A percentile compares a stretch with the other conserved stretches of the same genome.
These are phyloP conservation scores for Aspergillus nidulans DNA, from an alignment of 495 filamentous ascomycete species.

Conservation along the genomic window DNA sequence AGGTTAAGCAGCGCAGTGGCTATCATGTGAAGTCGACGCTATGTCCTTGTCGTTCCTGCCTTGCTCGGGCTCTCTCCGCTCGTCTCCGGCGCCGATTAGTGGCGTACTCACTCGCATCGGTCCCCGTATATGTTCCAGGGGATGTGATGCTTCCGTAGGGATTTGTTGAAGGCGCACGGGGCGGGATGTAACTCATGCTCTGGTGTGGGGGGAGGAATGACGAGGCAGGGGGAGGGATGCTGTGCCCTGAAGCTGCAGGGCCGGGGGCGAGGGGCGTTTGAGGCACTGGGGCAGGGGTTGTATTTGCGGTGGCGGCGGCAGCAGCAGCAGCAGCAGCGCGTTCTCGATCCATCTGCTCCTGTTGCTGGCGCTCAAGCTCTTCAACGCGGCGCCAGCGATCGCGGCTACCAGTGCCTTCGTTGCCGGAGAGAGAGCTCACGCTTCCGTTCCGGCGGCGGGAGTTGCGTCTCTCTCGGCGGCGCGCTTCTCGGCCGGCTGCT, in stretches of 20 bases:
- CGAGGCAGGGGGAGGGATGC: slow-evolving; percentile 27
- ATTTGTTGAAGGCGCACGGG: slow-evolving; percentile 33
- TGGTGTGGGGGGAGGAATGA: slow-evolving; percentile 31
- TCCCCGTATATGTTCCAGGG: slow-evolving; percentile 45
- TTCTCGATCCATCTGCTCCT: slow-evolving; percentile 45
- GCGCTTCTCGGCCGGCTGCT: slow-evolving; percentile 54
- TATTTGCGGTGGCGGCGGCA: slow-evolving; percentile 13
- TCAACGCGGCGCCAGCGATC: slow-evolving; percentile 52
- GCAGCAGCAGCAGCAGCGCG: slow-evolving; percentile 32
- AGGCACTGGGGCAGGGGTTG: background rate
- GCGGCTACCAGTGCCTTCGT: slow-evolving; percentile 36
- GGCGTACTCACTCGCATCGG: slow-evolving; percentile 50
- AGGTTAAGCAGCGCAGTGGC: background rate
- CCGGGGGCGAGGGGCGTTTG: slow-evolving; percentile 1
- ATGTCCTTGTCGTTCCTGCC: slow-evolving; percentile 40
- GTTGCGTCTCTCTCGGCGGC: slow-evolving; percentile 41
- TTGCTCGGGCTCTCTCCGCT: slow-evolving; percentile 47
- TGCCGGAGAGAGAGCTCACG: slow-evolving; percentile 42
- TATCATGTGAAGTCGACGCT: slow-evolving; percentile 45
- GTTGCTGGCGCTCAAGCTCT: slow-evolving; percentile 46
- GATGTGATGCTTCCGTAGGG: slow-evolving; percentile 46
- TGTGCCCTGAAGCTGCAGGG: slow-evolving; percentile 23
- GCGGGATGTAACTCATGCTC: slow-evolving; percentile 29
- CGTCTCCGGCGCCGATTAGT: slow-evolving; percentile 50
- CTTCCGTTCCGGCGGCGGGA: slow-evolving; percentile 42